Base-by-base conservation (phyloP, 768 basidiomycete genomes). In the Thelephora aurantiotincta region DNA sequence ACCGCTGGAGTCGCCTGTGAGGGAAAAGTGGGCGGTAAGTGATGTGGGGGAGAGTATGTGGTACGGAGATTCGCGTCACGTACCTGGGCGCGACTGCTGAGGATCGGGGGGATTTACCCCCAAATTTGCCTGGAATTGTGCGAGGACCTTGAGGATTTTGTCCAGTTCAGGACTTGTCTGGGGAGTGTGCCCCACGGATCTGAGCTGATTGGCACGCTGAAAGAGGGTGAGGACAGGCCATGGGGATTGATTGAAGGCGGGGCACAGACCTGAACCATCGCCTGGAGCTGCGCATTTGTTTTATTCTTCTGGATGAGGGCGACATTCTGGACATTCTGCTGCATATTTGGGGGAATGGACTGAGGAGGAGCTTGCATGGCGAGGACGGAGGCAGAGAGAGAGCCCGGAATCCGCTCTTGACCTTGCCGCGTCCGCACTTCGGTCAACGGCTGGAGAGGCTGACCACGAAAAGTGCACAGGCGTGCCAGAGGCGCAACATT, bases 191-290 rank as follows among this genome's bases (percentile, higher is more conserved):
- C 75, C 75, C 35, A 65, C 59, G n/a, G 55, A 55, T 35, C 63
- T 68, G 30, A 77, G 67, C 35, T 57, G 47, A 30, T 66, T 63
- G n/a, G 67, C 64, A 22, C 72, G 71, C 69, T 77, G 61, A 55
- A 35, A 16, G 41, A 13, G 23, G 43, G 33, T 19, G 33, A 12
- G 35, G 12, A 43, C 11, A 23, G 20, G 30, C 16, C 11, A 18
- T 37, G 0, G 18, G 11, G 11, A 33, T 14, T 35, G 43, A 43
- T 22, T 18, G 6, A 36, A 37, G 45, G 38, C 22, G 33, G 34
- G 38, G 47, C 35, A 50, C 57, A 44, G 41, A 60, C 62, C 54
- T 55, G 55, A 41, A 62, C 19, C 42, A 63, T 55, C 33, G 48
- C 43, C 38, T 63, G 58, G 19, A 64, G 46, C 44, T 50, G 60